Evolutionary conservation across 352 stramenopile species (phyloP).

Genomic region (Phytophthora pinifolia): DNA sequence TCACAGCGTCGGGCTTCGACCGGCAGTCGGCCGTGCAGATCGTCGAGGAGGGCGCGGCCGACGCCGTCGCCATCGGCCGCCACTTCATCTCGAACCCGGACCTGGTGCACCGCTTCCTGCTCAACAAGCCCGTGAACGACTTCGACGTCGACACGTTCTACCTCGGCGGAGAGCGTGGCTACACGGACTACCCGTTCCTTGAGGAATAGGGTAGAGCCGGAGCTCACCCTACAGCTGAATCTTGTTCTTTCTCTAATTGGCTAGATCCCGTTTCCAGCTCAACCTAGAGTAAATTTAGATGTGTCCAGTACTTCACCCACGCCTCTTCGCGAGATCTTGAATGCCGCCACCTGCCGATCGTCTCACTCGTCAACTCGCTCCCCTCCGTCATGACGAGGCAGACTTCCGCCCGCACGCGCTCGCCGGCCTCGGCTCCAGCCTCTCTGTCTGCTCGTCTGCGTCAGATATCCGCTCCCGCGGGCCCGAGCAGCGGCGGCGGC

Average conservation of each 20-base stretch:
- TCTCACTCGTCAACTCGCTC: conserved; percentile 8
- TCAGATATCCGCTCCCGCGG: not conserved
- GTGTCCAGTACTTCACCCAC: conserved; percentile 3
- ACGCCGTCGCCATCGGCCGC: conserved; percentile 68
- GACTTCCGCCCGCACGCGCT: conserved; percentile 9
- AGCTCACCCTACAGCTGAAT: too few relatives aligned
- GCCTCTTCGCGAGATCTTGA: conserved; percentile 40
- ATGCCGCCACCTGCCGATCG: conserved; percentile 16
- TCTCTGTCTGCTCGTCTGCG: conserved; percentile 9
- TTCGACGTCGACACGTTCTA: conserved; percentile 58
- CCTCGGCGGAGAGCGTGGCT: conserved; percentile 41
- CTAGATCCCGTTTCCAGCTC: not conserved
- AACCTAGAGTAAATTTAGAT: conserved; percentile 4
- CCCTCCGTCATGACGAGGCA: conserved; percentile 30
- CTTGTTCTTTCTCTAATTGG: not conserved
- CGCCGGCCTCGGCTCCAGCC: conserved; percentile 21
- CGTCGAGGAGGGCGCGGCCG: conserved; percentile 49
- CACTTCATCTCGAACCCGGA: conserved; percentile 81
- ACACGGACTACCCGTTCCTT: conserved; percentile 54
- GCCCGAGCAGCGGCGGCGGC: conserved; percentile 1
- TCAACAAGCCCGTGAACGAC: conserved; percentile 41
- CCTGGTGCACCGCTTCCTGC: conserved; percentile 54
- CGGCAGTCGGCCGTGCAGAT: conserved; percentile 45
- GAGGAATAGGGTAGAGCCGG: conserved; percentile 13
- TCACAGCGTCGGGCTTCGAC: conserved; percentile 60